A percentile compares a stretch with the other conserved stretches of the same genome.
Conservation (phyloP, 2,329 filamentous ascomycete genomes). For the Fonsecaea multimorphosa region DNA sequence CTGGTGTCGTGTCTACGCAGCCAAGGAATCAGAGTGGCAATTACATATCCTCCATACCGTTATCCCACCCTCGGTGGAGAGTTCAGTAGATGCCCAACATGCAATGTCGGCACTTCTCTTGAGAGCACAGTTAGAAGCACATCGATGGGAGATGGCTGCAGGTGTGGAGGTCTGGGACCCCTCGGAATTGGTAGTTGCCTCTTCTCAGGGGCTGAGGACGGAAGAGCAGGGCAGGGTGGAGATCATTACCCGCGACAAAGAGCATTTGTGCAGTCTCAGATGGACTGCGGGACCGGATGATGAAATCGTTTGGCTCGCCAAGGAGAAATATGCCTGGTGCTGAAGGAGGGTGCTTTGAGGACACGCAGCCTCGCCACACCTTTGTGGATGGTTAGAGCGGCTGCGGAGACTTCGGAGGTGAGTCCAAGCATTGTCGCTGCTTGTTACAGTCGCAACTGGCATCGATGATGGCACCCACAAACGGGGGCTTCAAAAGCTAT, state of each 20-base stretch:
- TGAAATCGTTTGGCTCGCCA: slow-evolving; percentile 54
- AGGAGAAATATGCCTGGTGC: slow-evolving; percentile 59
- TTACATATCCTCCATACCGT: slow-evolving; percentile 51
- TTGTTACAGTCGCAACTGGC: not conserved
- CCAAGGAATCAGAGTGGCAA: slow-evolving; percentile 46
- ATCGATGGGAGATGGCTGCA: slow-evolving; percentile 68
- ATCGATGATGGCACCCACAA: not conserved
- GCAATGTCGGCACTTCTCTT: slow-evolving; percentile 68
- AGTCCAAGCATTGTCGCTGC: not conserved
- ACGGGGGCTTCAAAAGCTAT: not conserved
- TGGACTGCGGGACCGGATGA: slow-evolving; percentile 51
- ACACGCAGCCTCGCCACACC: not conserved
- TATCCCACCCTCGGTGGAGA: slow-evolving; percentile 49
- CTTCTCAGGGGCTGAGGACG: slow-evolving; percentile 44
- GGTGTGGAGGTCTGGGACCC: slow-evolving; percentile 87
- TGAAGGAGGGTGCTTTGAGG: slow-evolving; percentile 33
- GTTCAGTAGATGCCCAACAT: slow-evolving; percentile 12
- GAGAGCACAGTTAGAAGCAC: slow-evolving; percentile 72
- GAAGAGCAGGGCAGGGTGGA: slow-evolving; percentile 42
- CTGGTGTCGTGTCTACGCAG: slow-evolving; percentile 47
- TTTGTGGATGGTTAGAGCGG: not conserved
- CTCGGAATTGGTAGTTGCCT: slow-evolving; percentile 57
- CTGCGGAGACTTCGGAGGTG: not conserved
- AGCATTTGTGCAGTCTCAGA: slow-evolving; percentile 54
- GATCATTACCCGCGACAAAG: slow-evolving; percentile 53